Conservation (phyloP, 78 protist genomes). For the Polysphondylium violaceum region DNA sequence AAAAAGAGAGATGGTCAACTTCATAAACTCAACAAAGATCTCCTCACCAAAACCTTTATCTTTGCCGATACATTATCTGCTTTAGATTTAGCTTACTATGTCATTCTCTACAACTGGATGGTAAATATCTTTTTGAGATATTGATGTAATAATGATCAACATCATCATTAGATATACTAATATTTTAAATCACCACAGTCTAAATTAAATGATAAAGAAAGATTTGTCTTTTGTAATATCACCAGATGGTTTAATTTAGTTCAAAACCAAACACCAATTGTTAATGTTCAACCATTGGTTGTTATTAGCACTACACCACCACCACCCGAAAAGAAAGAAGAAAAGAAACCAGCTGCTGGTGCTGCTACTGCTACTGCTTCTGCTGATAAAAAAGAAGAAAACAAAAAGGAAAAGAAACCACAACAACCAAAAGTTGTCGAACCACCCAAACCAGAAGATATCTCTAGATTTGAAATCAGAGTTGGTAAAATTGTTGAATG, state of each 20-base stretch:
- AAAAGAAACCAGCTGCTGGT: slow-evolving; percentile 55
- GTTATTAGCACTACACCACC: slow-evolving; percentile 55
- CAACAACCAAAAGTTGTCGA: slow-evolving; percentile 16
- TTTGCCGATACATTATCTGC: slow-evolving; percentile 21
- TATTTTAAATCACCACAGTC: background rate
- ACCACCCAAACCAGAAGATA: slow-evolving; percentile 72
- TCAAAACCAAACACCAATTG: slow-evolving; percentile 38
- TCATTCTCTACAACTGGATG: slow-evolving; percentile 47
- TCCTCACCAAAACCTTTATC: slow-evolving; percentile 22
- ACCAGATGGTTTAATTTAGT: slow-evolving; percentile 74
- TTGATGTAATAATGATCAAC: background rate
- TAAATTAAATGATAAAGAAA: slow-evolving; percentile 66
- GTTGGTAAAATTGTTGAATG: slow-evolving; percentile 90
- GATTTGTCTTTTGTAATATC: slow-evolving; percentile 65
- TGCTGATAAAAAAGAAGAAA: slow-evolving; percentile 32
- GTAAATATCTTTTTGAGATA: background rate
- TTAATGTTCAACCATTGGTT: slow-evolving; percentile 37
- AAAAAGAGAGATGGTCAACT: slow-evolving; percentile 36
- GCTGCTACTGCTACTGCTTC: background rate
- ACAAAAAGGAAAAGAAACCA: slow-evolving; percentile 6
- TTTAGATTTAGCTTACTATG: slow-evolving; percentile 46
- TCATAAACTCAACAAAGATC: slow-evolving; percentile 60
- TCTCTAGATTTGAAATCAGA: slow-evolving; percentile 86
- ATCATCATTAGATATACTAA: background rate
- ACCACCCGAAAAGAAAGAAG: slow-evolving; percentile 65